Conservation (phyloP, 2,329 filamentous ascomycete species). For the Colletotrichum tabaci region DNA sequence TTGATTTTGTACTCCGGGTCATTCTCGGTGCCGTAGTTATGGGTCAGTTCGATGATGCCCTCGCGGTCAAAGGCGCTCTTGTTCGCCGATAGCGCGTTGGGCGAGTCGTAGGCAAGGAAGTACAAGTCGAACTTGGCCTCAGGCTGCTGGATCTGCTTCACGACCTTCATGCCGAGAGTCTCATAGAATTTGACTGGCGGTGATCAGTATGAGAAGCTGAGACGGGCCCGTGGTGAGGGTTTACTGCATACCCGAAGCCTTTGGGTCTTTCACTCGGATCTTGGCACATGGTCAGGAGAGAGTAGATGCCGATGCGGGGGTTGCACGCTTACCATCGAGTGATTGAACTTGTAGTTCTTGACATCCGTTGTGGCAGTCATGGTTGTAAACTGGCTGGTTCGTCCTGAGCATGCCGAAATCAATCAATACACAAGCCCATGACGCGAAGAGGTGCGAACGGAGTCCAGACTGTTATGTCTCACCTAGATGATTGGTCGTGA, state of each 20-base stretch:
- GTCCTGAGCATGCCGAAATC: slow-evolving; percentile 8
- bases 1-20: slow-evolving; percentile 85
- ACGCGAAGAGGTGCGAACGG: background rate
- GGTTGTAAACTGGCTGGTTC: slow-evolving; percentile 54
- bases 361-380: slow-evolving; percentile 81
- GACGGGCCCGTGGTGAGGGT: slow-evolving; percentile 1
- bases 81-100: slow-evolving; percentile 80
- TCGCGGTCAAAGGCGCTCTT: slow-evolving; percentile 85
- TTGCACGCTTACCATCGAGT: slow-evolving; percentile 78
- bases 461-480: background rate
- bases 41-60: slow-evolving; percentile 88
- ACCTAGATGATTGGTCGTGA: slow-evolving; percentile 26
- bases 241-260: slow-evolving; percentile 73
- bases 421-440: background rate
- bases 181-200: slow-evolving; percentile 89
- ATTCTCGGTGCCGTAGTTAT: slow-evolving; percentile 90
- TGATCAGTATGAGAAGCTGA: slow-evolving; percentile 21
- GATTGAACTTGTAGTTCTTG: slow-evolving; percentile 86
- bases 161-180: slow-evolving; percentile 87
- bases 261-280: slow-evolving; percentile 95
- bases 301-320: rapidly evolving
- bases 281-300: slow-evolving; percentile 60
- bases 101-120: slow-evolving; percentile 90
- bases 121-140: slow-evolving; percentile 96
- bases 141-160: slow-evolving; percentile 86